Evolutionary conservation across 768 basidiomycete species (phyloP).

Genomic region (Holtermannia corniformis): DNA sequence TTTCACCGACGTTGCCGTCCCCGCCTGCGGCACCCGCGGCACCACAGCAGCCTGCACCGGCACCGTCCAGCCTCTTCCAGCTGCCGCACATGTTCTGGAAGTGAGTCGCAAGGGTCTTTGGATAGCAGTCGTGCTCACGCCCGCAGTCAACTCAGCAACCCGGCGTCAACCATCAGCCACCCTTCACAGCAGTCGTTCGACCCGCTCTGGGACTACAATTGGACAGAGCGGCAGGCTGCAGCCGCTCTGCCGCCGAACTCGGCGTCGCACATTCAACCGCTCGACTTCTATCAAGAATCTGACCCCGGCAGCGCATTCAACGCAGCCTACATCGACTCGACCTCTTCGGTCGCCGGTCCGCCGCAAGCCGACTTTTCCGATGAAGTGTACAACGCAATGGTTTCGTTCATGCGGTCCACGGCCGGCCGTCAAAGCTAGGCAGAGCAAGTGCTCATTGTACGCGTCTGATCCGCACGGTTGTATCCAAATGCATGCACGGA

Average conservation of each 20-base stretch:
- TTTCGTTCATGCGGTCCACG: not conserved
- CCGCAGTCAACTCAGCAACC: not conserved
- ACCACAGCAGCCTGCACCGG: not conserved
- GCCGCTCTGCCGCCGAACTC: too few relatives aligned
- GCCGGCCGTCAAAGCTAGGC: not conserved
- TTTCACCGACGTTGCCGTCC: not conserved
- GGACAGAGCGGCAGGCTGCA: too few relatives aligned
- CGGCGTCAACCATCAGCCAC: not conserved
- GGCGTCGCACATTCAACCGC: not conserved
- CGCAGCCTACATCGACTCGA: not conserved
- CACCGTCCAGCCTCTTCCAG: constrained; percentile 9
- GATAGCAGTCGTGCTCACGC: not conserved
- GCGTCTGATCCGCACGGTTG: too few relatives aligned
- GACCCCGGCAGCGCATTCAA: not conserved
- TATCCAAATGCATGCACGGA: too few relatives aligned
- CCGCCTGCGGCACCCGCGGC: too few relatives aligned
- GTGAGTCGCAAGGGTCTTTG: not conserved
- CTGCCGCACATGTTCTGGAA: constrained; percentile 21
- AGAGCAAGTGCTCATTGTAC: too few relatives aligned
- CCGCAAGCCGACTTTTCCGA: not conserved
- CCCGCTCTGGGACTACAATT: not conserved
- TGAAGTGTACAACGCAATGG: not conserved
- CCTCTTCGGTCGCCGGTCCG: not conserved
- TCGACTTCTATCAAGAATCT: not conserved
- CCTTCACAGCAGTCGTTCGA: not conserved